Conservation (phyloP, 495 filamentous ascomycete species). For the Aspergillus asperescens region DNA sequence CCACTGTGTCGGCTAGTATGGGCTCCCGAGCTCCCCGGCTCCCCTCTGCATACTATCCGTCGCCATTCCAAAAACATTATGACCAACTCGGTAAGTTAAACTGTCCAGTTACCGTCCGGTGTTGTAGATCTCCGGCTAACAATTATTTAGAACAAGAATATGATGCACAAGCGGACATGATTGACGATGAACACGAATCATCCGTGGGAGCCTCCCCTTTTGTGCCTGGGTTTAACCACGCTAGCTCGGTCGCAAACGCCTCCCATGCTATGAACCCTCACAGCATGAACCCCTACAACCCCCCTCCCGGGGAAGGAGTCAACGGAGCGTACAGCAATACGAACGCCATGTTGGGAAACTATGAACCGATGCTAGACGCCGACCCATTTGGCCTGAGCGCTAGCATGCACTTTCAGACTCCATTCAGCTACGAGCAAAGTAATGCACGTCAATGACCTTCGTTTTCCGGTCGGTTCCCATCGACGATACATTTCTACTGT, state of each 20-base stretch:
- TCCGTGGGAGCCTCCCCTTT: conserved; percentile 64
- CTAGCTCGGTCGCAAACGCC: conserved; percentile 38
- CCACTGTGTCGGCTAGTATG: conserved; percentile 21
- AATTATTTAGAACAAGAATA: conserved; percentile 89
- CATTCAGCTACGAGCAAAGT: conserved; percentile 70
- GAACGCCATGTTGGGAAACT: conserved; percentile 68
- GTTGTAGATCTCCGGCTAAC: conserved; percentile 2
- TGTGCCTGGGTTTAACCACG: conserved; percentile 50
- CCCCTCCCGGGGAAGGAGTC: conserved; percentile 35
- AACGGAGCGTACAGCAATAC: conserved; percentile 47
- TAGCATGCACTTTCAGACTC: conserved; percentile 90
- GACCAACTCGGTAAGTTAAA: conserved; percentile 88
- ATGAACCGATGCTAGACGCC: conserved; percentile 76
- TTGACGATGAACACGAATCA: conserved; percentile 77
- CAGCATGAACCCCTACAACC: conserved; percentile 32
- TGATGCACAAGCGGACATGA: conserved; percentile 90
- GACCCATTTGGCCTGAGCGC: conserved; percentile 88
- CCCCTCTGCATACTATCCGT: conserved; percentile 66
- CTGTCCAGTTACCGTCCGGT: neutral
- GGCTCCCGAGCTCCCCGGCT: conserved; percentile 33
- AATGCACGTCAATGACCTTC: conserved; percentile 34
- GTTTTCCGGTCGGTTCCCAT: neutral
- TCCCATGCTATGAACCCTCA: conserved; percentile 35
- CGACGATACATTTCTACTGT: neutral
- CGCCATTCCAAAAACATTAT: conserved; percentile 88